Base-by-base conservation (phyloP, 805 yeast species). In the Sugiyamaella valdiviana region DNA sequence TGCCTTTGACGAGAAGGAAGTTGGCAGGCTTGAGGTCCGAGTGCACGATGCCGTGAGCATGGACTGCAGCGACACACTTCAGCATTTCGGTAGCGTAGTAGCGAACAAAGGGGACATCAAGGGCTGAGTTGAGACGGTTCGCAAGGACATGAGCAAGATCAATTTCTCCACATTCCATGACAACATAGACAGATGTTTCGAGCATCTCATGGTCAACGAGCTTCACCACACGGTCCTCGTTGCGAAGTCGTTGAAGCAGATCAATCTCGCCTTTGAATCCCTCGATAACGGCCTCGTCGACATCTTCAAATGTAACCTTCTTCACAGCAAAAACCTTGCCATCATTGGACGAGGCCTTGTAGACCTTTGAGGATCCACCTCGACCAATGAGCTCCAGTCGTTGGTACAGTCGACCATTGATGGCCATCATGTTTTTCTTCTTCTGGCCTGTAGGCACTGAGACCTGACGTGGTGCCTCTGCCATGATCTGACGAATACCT, bases 151-250 rank as follows among this genome's bases (percentile, higher is more conserved):
- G 87, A 0, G 96, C 91, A 22, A 91, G 67, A 63, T 91, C 97
- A 46, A 85, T 77, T 53, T 91, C 96, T 17, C 98, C 98, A 62
- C 95, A 86, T 65, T 93, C 98, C 96, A 91, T 87, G 2, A 89
- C 85, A 53, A 91, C 68, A 59, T 76, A 74, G 32, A 91, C 71
- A 1, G 80, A 74, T 0, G 84, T 80, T 22, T 76, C 79, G 2
- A 74, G 72, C 55, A 88, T 71, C n/a, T 82, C 80, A 63, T 83
- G 78, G 59, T 88, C 96, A 32, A 84, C 67, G 39, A 91, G 70
- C 58, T 78, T 75, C 2, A 93, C 95, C 3, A 91, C 97, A 45
- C 96, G 69, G 29, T 77, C 76, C 55, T 82, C 76, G 36, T 73
- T 68, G 48, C 75, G 71, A 20, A 93, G 68, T 55, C 77, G 77